Evolutionary conservation across 2,329 filamentous ascomycete species (phyloP).

Genomic region (Chrysoporthe cubensis): DNA sequence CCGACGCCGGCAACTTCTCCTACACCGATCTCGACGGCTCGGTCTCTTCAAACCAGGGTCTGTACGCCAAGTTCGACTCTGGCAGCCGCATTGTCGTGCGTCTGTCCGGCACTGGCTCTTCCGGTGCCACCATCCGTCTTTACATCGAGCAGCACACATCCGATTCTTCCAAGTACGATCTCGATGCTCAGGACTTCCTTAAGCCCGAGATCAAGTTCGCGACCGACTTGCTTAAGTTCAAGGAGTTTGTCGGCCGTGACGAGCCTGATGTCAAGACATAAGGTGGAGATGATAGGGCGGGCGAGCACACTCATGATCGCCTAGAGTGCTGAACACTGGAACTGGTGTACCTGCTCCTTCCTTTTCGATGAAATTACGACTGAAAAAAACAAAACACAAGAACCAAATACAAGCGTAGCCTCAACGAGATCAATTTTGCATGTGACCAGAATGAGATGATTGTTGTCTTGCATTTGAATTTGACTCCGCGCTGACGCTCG

Average conservation of each 20-base stretch:
- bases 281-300: neutral
- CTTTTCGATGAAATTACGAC: slow-evolving; percentile 3
- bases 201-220: slow-evolving; percentile 87
- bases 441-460: neutral
- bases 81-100: slow-evolving; percentile 95
- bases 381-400: neutral
- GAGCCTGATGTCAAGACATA: slow-evolving; percentile 97
- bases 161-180: slow-evolving; percentile 75
- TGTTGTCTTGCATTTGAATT: neutral
- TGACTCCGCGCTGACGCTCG: neutral
- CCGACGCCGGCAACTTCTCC: slow-evolving; percentile 92
- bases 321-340: slow-evolving; percentile 11
- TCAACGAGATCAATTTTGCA: neutral
- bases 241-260: slow-evolving; percentile 89
- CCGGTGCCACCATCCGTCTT: slow-evolving; percentile 92
- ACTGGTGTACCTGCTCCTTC: neutral
- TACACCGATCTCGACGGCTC: slow-evolving; percentile 99
- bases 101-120: slow-evolving; percentile 91
- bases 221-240: slow-evolving; percentile 84
- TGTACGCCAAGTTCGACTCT: slow-evolving; percentile 92
- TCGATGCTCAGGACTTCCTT: slow-evolving; percentile 92
- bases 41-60: slow-evolving; percentile 92
- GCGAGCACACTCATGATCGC: neutral
- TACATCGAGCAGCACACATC: slow-evolving; percentile 96
- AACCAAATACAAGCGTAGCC: neutral